Evolutionary conservation across 495 filamentous ascomycete species (phyloP).

Genomic region (Penicillium lagena): DNA sequence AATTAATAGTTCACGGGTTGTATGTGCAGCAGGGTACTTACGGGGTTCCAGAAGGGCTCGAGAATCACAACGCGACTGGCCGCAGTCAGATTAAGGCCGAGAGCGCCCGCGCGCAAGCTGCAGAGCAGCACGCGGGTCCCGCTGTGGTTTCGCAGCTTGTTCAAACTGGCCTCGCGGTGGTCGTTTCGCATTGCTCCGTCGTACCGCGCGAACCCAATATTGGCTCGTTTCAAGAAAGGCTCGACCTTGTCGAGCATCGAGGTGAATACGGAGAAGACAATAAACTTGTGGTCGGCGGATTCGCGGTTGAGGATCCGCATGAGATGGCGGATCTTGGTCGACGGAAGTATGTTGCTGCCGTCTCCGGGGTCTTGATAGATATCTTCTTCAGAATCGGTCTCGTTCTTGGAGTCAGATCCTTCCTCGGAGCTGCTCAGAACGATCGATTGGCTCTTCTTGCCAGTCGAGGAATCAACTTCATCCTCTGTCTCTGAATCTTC

Average conservation of each 20-base stretch:
- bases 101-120: conserved; percentile 83
- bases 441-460: conserved; percentile 13
- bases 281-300: conserved; percentile 76
- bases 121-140: conserved; percentile 78
- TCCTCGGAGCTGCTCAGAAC: conserved; percentile 15
- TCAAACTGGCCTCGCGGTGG: conserved; percentile 77
- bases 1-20: too few species aligned
- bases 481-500: conserved; percentile 53
- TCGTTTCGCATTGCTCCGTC: conserved; percentile 96
- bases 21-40: conserved; percentile 29
- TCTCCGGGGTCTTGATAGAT: conserved; percentile 37
- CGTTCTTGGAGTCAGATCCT: conserved; percentile 10
- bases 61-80: conserved; percentile 90
- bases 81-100: conserved; percentile 91
- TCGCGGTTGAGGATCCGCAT: conserved; percentile 77
- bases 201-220: conserved; percentile 77
- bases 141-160: conserved; percentile 65
- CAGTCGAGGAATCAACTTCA: conserved; percentile 32
- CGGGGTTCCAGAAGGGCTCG: conserved; percentile 97
- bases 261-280: conserved; percentile 96
- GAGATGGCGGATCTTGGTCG: conserved; percentile 85
- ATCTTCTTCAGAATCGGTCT: conserved; percentile 25
- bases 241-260: conserved; percentile 97
- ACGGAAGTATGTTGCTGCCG: conserved; percentile 53
- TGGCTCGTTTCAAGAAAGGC: conserved; percentile 71